phyloP scores from a whole-genome alignment of 2,329 filamentous ascomycete species.

The Whalleya microplaca region DNA sequence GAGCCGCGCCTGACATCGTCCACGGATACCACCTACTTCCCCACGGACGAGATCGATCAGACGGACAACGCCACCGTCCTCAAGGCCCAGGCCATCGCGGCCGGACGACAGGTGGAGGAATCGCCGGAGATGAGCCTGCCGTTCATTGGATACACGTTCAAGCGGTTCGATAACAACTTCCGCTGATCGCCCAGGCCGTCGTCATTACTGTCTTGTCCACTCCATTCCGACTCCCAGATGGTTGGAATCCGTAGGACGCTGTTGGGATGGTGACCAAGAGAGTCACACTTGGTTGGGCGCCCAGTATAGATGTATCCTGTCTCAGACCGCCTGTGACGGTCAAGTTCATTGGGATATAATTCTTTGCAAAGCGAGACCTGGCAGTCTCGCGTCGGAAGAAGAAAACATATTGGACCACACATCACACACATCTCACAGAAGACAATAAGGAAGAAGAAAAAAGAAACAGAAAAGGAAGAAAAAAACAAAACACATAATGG shows the following conservation, averaged over 20 bases:
- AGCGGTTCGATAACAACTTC: constrained; percentile 84
- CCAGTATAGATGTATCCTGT: constrained; percentile 2
- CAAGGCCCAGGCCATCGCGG: constrained; percentile 78
- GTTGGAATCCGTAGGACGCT: constrained; percentile 4
- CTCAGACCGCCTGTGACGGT: neutral
- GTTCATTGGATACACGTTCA: constrained; percentile 97
- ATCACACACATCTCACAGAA: too few relatives aligned
- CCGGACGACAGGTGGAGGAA: constrained; percentile 69
- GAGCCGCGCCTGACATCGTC: constrained; percentile 92
- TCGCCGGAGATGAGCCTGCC: constrained; percentile 94
- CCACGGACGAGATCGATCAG: constrained; percentile 97
- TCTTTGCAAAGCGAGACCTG: constrained; percentile 12
- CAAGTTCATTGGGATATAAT: constrained; percentile 1
- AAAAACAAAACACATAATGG: constrained; percentile 6
- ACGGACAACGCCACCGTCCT: constrained; percentile 89
- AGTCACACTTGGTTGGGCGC: neutral
- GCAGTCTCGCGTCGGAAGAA: constrained; percentile 15
- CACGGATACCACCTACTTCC: constrained; percentile 98
- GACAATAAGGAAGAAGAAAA: constrained; percentile 5
- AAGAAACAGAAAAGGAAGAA: constrained; percentile 1
- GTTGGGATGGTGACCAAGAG: constrained; percentile 1
- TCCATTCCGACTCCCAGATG: neutral
- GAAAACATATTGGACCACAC: constrained; percentile 4
- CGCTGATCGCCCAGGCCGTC: constrained; percentile 45
- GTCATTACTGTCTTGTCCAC: constrained; percentile 7